phyloP scores from a whole-genome alignment of 139 green algal species.

The Astrephomene gubernaculifera region DNA sequence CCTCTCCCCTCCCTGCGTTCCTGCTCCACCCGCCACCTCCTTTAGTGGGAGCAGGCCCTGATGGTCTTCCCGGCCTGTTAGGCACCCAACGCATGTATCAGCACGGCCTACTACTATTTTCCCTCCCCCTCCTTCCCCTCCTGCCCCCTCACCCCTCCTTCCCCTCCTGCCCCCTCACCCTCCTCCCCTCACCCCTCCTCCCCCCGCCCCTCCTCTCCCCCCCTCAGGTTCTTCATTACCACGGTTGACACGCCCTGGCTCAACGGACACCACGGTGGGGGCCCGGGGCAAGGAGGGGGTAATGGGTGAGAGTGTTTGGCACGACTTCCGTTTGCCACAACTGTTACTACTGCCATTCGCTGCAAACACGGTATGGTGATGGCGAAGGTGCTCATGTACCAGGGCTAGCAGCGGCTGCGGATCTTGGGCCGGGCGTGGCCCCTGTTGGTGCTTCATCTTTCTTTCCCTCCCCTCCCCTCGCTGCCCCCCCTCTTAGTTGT shows the following conservation, averaged over 20 bases:
- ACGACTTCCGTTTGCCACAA: too few species aligned
- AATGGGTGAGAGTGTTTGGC: background rate
- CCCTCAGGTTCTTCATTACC: constrained; percentile 79
- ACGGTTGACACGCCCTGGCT: constrained; percentile 67
- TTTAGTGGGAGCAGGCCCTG: too few species aligned
- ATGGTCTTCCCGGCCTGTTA: background rate
- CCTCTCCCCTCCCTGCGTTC: too few species aligned
- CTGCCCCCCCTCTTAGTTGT: constrained; percentile 35
- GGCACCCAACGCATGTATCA: background rate
- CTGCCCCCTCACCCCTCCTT: background rate
- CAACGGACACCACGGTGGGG: constrained; percentile 61
- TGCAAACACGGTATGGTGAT: background rate
- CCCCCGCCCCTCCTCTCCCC: background rate
- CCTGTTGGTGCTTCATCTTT: background rate
- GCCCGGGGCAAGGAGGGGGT: background rate
- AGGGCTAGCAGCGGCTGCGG: background rate
- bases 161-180: too few species aligned
- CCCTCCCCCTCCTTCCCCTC: background rate
- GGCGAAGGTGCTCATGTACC: background rate
- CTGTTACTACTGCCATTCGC: too few species aligned
- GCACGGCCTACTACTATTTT: background rate
- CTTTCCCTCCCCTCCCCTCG: background rate
- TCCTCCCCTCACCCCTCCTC: background rate
- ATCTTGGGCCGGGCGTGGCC: background rate
- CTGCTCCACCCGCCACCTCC: too few species aligned